Conservation (phyloP, 202 grass and related monocot species). For the Digitaria exilis region DNA sequence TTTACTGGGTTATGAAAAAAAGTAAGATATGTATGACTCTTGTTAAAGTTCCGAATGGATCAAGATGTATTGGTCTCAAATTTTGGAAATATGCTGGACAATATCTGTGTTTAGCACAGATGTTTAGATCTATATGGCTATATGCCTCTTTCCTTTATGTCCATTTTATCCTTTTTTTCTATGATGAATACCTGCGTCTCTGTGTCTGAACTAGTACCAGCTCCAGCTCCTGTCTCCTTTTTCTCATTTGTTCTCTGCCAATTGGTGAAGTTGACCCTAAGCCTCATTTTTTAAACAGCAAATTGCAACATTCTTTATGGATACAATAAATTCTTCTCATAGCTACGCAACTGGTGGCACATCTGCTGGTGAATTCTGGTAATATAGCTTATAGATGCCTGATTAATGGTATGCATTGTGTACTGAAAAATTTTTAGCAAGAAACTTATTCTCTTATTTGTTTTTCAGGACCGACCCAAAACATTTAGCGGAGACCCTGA, state of each 20-base stretch:
- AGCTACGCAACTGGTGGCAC: constrained; percentile 94
- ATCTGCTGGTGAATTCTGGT: constrained; percentile 93
- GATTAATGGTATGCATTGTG: background rate
- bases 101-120: background rate
- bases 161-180: background rate
- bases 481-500: constrained; percentile 69
- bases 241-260: constrained; percentile 21
- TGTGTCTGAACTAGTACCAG: background rate
- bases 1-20: background rate
- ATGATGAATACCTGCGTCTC: background rate
- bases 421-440: background rate
- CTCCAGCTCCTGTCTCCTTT: background rate
- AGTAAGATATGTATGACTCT: constrained; percentile 3
- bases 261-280: constrained; percentile 25
- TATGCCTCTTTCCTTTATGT: background rate
- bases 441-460: background rate
- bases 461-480: constrained; percentile 76
- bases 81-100: background rate
- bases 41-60: background rate
- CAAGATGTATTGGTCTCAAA: background rate
- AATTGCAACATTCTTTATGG: constrained; percentile 84
- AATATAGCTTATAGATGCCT: constrained; percentile 15
- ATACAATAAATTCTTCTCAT: constrained; percentile 91
- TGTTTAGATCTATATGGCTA: background rate
- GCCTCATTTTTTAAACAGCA: constrained; percentile 57